phyloP scores from a whole-genome alignment of 768 basidiomycete genomes.

The Pisolithus tinctorius region DNA sequence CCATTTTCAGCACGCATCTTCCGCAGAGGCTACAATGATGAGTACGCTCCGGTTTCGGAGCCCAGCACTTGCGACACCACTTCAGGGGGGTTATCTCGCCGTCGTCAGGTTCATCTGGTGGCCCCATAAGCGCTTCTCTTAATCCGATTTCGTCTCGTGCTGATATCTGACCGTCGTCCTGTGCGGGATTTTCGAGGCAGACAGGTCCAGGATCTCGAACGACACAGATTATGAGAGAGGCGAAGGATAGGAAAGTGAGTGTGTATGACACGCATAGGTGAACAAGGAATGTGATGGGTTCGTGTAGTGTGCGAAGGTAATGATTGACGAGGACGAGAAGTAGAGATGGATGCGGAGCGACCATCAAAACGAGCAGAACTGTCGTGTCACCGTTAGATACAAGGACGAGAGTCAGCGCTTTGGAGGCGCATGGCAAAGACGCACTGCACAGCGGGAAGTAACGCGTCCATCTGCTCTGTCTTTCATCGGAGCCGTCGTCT shows the following conservation, averaged over 20 bases:
- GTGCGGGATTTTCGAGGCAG: slow-evolving; percentile 13
- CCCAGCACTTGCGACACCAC: slow-evolving; percentile 79
- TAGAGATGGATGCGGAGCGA: slow-evolving; percentile 71
- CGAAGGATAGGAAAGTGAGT: slow-evolving; percentile 62
- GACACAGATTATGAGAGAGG: slow-evolving; percentile 67
- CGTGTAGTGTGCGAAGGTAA: slow-evolving; percentile 49
- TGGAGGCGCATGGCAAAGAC: slow-evolving; percentile 10
- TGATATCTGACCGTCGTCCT: slow-evolving; percentile 17
- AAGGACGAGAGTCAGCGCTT: not conserved
- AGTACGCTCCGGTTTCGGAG: slow-evolving; percentile 70
- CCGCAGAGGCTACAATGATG: slow-evolving; percentile 75
- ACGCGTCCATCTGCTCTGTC: slow-evolving; percentile 47
- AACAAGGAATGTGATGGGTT: slow-evolving; percentile 37
- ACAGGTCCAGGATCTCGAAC: slow-evolving; percentile 72
- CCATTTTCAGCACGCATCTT: slow-evolving; percentile 81
- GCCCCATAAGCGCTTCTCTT: slow-evolving; percentile 53
- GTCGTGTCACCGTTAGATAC: not conserved
- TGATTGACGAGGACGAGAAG: slow-evolving; percentile 62
- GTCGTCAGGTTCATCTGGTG: slow-evolving; percentile 36
- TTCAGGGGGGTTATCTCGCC: slow-evolving; percentile 50
- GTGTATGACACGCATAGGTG: slow-evolving; percentile 59
- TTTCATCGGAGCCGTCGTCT: slow-evolving; percentile 29
- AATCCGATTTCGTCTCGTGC: slow-evolving; percentile 41
- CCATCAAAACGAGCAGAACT: slow-evolving; percentile 50
- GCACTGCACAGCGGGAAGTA: slow-evolving; percentile 52